Conservation (phyloP, 2,329 filamentous ascomycete species). For the Claviceps spartinae region DNA sequence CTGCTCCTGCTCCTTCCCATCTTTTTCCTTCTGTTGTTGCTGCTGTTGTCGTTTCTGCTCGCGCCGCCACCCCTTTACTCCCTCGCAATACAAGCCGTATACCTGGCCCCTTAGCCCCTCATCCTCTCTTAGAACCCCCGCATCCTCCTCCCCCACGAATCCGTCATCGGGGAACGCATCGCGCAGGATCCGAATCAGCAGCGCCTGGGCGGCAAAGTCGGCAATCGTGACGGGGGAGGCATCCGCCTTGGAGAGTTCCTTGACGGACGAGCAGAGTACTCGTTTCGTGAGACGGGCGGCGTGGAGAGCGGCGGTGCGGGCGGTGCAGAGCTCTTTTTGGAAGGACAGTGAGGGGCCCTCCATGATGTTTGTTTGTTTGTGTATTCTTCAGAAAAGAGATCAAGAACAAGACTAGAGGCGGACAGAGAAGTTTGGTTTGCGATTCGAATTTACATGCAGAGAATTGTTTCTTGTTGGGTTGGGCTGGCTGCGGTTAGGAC, state of each 20-base stretch:
- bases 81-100: conserved; percentile 36
- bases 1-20: background rate
- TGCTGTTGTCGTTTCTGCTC: background rate
- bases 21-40: background rate
- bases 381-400: too few species aligned
- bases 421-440: too few species aligned
- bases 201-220: conserved; percentile 49
- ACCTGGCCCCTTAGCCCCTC: conserved; percentile 35
- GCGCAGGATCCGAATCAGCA: conserved; percentile 44
- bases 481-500: too few species aligned
- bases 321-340: conserved; percentile 18
- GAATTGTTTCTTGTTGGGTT: too few species aligned
- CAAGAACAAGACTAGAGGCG: background rate
- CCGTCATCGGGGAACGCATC: conserved; percentile 37
- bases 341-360: background rate
- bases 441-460: too few species aligned
- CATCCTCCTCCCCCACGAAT: conserved; percentile 50
- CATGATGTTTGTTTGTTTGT: background rate
- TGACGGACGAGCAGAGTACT: conserved; percentile 28
- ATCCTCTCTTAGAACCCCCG: conserved; percentile 36
- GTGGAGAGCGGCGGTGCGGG: conserved; percentile 35
- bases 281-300: conserved; percentile 44
- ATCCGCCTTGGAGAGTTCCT: conserved; percentile 42
- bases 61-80: conserved; percentile 5
- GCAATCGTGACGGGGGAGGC: conserved; percentile 48